Evolutionary conservation across 768 basidiomycete genomes (phyloP), one percentile per base, ranked within the genome.

Genomic region (Baorangia bicolor): DNA sequence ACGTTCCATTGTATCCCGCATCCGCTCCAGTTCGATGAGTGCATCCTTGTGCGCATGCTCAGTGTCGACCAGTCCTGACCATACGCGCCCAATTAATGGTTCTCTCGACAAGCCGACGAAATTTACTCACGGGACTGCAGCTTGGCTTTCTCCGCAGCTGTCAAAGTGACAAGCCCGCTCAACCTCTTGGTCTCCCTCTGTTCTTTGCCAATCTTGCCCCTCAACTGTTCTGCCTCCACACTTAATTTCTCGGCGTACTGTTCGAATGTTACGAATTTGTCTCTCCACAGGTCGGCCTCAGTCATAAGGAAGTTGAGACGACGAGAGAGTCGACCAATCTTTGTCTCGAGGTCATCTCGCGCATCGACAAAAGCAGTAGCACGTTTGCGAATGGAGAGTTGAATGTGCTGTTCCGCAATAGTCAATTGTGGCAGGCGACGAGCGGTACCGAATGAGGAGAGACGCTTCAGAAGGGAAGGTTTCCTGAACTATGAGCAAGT

Each of bases 331-430:
- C 92, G 84, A 30, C 92, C 93, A 60, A 94, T 93, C 80, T 94
- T 95, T 43, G 90, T 91, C 77, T 96, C 94, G 23, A 96, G 83
- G 64, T 94, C 93, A 69, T 95, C 94, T 34, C 94, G 81, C 12
- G 93, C 91, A 67, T 96, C 93, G 38, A 96, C 92, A 63, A 95
- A 96, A 35, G 92, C 92, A 4, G 88, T 90, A n/a, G 94, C 94
- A 39, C 94, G 88, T 70, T 90, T 90, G 61, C 94, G 87, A 70
- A 97, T 94, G 49, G 93, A 92, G 44, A 81, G 78, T 69, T 94
- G 92, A 58, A 94, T 88, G 55, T 85, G 79, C 71, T 92, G 90
- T 69, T 97, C 94, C 1, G 93, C 92, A 13, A 75, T 74, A 28
- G 86, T 89, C 43, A 95, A 77, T 62, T 83, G 82, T 28, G 90